Conservation (phyloP, 768 basidiomycete genomes). For the Pholiota molesta region DNA sequence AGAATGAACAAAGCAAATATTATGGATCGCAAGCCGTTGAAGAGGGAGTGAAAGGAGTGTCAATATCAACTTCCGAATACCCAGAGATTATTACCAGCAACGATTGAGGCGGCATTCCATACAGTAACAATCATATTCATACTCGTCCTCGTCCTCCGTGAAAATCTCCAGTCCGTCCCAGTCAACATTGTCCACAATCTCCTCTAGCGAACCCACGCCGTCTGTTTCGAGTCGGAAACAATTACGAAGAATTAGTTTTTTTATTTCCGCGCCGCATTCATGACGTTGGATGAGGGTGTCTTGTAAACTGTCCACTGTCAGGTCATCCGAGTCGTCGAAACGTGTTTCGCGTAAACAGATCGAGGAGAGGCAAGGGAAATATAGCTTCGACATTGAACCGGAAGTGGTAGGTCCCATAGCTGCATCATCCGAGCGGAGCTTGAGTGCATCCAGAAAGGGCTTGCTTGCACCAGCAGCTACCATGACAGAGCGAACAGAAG, state of each 20-base stretch:
- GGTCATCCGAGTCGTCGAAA: background rate
- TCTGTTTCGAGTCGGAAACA: constrained; percentile 34
- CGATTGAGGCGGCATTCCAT: no score
- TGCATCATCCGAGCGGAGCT: background rate
- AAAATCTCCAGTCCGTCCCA: background rate
- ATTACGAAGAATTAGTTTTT: constrained; percentile 27
- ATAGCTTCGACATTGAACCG: background rate
- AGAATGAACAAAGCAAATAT: no score
- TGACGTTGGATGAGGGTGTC: constrained; percentile 34
- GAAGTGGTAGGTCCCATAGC: background rate
- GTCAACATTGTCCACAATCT: background rate
- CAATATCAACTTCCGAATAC: no score
- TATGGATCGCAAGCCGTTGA: no score
- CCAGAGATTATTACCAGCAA: no score
- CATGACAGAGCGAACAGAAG: background rate
- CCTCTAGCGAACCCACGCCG: background rate
- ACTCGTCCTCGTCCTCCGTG: no score
- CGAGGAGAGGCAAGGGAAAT: background rate
- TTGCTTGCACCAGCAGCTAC: background rate
- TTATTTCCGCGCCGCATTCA: constrained; percentile 31
- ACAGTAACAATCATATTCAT: no score
- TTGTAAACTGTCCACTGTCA: constrained; percentile 1
- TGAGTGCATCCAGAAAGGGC: background rate
- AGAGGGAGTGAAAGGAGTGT: no score
- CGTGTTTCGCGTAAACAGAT: background rate